Percentiles rank a stretch among this genome's conserved stretches.
These are phyloP conservation scores for Microcera coccophila DNA, from an alignment of 2,329 filamentous ascomycete species.

Conservation along the genomic window DNA sequence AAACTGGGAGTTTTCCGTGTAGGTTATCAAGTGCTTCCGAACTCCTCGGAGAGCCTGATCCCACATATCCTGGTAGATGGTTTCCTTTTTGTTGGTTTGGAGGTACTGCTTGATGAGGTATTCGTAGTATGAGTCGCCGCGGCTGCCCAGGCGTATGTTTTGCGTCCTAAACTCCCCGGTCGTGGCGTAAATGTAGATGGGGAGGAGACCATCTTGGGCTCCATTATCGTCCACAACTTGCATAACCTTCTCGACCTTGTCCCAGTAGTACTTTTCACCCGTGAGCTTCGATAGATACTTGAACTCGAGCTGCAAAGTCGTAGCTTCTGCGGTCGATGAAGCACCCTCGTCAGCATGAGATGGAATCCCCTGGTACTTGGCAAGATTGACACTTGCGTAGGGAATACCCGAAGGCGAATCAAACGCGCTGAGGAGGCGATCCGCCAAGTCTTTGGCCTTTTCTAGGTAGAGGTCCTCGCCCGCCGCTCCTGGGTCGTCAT, in stretches of 20 bases:
- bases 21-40: constrained; percentile 87
- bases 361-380: constrained; percentile 67
- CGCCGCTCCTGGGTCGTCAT: constrained; percentile 66
- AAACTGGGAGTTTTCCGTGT: constrained; percentile 73
- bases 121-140: constrained; percentile 97
- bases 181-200: constrained; percentile 83
- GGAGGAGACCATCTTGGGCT: constrained; percentile 75
- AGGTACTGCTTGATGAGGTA: constrained; percentile 98
- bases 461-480: constrained; percentile 93
- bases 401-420: constrained; percentile 84
- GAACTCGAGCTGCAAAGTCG: constrained; percentile 89
- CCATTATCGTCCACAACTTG: constrained; percentile 81
- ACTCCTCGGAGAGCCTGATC: constrained; percentile 78
- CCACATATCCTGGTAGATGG: constrained; percentile 90
- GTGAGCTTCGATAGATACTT: constrained; percentile 95
- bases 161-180: constrained; percentile 73
- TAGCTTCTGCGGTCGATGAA: constrained; percentile 90
- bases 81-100: constrained; percentile 83
- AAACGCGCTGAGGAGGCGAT: constrained; percentile 81
- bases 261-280: constrained; percentile 89
- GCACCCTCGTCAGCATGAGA: constrained; percentile 84
- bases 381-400: constrained; percentile 85
- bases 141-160: constrained; percentile 87
- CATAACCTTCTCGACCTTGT: constrained; percentile 87
- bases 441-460: constrained; percentile 89